These are phyloP conservation scores for Pelargonium myrrhifolium DNA, from an alignment of 441 rosid genomes.

Conservation along the genomic window DNA sequence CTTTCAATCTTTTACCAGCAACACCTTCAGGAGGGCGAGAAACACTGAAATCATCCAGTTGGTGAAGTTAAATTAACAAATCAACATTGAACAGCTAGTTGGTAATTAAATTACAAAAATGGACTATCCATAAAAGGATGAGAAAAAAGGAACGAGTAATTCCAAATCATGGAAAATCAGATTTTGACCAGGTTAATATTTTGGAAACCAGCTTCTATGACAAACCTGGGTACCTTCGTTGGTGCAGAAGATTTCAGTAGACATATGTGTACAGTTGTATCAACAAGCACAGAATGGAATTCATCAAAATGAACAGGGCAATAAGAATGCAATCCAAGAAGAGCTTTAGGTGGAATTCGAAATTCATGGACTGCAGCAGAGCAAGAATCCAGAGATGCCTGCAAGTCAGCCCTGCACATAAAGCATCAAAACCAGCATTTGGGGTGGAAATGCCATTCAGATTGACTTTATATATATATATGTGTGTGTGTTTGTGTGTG, in stretches of 20 bases:
- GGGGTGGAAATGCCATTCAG: not conserved
- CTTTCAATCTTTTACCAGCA: slow-evolving; percentile 30
- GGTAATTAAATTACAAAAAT: slow-evolving; percentile 1
- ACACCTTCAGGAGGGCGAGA: slow-evolving; percentile 27
- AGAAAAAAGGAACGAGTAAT: not conserved
- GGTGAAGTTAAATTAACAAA: slow-evolving; percentile 14
- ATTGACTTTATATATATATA: not conserved
- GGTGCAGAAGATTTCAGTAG: slow-evolving; percentile 41
- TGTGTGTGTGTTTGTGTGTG: too few relatives aligned
- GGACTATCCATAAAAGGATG: not conserved
- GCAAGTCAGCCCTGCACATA: slow-evolving; percentile 41
- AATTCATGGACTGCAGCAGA: slow-evolving; percentile 75
- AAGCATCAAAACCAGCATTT: slow-evolving; percentile 13
- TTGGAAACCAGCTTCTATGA: slow-evolving; percentile 20
- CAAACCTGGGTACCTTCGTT: slow-evolving; percentile 54
- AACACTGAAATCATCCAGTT: slow-evolving; percentile 39
- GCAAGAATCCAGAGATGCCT: slow-evolving; percentile 43
- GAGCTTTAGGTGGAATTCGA: slow-evolving; percentile 89
- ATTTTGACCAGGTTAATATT: slow-evolving; percentile 8
- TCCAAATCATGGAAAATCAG: not conserved
- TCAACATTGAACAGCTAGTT: slow-evolving; percentile 4
- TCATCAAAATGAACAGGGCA: slow-evolving; percentile 88
- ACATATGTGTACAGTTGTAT: slow-evolving; percentile 64
- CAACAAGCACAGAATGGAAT: slow-evolving; percentile 72
- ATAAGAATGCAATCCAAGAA: slow-evolving; percentile 82